These are phyloP conservation scores for Russula compacta DNA, from an alignment of 768 basidiomycete genomes.

Conservation along the genomic window DNA sequence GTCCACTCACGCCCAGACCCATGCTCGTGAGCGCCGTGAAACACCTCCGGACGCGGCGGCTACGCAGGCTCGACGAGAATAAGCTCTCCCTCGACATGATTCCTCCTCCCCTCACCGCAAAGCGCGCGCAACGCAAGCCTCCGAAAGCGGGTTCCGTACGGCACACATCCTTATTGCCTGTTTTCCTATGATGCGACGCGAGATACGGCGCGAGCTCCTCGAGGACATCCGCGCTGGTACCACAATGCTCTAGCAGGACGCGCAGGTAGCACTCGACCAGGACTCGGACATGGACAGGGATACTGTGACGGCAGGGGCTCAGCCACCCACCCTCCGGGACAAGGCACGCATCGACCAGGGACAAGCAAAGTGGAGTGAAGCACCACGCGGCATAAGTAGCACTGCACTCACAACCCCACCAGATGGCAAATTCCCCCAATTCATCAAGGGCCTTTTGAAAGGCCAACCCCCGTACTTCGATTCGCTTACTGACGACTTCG, in stretches of 20 bases:
- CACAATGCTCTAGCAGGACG: slow-evolving; percentile 33
- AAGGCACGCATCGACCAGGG: too few relatives aligned
- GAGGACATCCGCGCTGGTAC: slow-evolving; percentile 30
- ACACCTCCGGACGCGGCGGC: slow-evolving; percentile 35
- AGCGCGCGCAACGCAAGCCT: slow-evolving; percentile 40
- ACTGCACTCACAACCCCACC: too few relatives aligned
- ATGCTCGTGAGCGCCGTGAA: slow-evolving; percentile 20
- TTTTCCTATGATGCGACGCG: slow-evolving; percentile 50
- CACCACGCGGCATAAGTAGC: too few relatives aligned
- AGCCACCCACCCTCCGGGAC: too few relatives aligned
- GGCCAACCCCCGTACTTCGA: too few relatives aligned
- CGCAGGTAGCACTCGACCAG: slow-evolving; percentile 52
- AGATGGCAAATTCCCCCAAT: too few relatives aligned
- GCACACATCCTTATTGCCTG: slow-evolving; percentile 51
- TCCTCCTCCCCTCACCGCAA: slow-evolving; percentile 22
- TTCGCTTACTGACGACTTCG: too few relatives aligned
- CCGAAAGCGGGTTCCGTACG: slow-evolving; percentile 46
- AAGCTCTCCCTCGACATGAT: slow-evolving; percentile 50
- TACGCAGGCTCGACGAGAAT: slow-evolving; percentile 51
- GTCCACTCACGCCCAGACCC: too few relatives aligned
- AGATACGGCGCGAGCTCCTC: slow-evolving; percentile 43
- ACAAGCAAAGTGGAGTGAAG: too few relatives aligned
- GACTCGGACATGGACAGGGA: slow-evolving; percentile 27
- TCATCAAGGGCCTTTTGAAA: too few relatives aligned
- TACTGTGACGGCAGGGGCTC: too few relatives aligned